phyloP scores from a whole-genome alignment of 2,329 filamentous ascomycete genomes.

The Chrysoporthe cubensis region DNA sequence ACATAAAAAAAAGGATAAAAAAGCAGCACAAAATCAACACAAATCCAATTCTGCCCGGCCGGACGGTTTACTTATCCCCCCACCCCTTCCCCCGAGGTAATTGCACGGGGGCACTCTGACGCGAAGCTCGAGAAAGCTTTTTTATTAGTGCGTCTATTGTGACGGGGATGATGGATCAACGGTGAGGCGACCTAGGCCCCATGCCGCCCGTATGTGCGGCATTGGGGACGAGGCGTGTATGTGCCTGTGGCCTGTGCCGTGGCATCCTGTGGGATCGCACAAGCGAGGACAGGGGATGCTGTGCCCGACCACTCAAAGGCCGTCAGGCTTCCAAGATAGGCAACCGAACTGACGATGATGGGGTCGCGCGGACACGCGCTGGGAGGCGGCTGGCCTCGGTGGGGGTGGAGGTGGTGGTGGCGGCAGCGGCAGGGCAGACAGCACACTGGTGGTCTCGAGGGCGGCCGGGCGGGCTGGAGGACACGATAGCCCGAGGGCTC shows the following conservation, averaged over 20 bases:
- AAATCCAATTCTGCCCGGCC: too few species aligned
- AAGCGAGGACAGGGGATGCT: slow-evolving; percentile 29
- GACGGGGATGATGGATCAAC: slow-evolving; percentile 29
- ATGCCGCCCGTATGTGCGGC: neutral
- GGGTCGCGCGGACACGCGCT: neutral
- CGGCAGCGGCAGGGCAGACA: neutral
- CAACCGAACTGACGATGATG: slow-evolving; percentile 22
- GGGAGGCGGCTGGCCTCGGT: neutral
- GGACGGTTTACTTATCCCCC: too few species aligned
- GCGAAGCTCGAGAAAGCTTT: slow-evolving; percentile 44
- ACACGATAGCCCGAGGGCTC: too few species aligned
- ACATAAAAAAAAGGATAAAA: slow-evolving; percentile 38
- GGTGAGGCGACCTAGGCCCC: slow-evolving; percentile 24
- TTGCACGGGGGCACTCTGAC: slow-evolving; percentile 37
- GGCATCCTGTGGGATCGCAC: slow-evolving; percentile 26
- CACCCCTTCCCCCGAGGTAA: slow-evolving; percentile 21
- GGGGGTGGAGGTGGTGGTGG: too few species aligned
- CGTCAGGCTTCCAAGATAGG: slow-evolving; percentile 22
- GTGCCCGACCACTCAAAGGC: slow-evolving; percentile 26
- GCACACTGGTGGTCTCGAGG: neutral
- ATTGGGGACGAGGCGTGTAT: slow-evolving; percentile 20
- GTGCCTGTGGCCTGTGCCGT: slow-evolving; percentile 20
- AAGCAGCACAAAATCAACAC: slow-evolving; percentile 38
- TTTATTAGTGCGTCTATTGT: slow-evolving; percentile 29
- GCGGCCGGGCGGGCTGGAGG: too few species aligned